Evolutionary conservation across 192 early-diverging fungal genomes (phyloP).

Genomic region (Rhizophagus sp.): DNA sequence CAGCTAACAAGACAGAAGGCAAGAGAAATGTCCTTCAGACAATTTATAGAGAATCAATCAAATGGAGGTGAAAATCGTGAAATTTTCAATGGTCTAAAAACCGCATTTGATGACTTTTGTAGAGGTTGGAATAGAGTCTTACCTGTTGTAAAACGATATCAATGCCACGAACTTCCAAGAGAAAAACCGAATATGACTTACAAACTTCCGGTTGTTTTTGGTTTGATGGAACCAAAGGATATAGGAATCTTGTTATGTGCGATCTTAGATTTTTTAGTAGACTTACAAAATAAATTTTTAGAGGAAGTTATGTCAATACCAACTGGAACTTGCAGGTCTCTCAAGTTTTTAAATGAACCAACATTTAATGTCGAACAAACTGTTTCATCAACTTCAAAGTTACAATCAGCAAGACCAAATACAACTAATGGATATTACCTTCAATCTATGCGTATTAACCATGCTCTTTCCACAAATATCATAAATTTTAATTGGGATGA

Average conservation of each 20-base stretch:
- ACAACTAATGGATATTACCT: not conserved
- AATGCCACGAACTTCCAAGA: slow-evolving; percentile 21
- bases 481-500: slow-evolving; percentile 7
- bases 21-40: not conserved
- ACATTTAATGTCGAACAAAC: not conserved
- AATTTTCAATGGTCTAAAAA: not conserved
- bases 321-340: slow-evolving; percentile 2
- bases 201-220: not conserved
- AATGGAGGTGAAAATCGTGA: not conserved
- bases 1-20: slow-evolving; percentile 17
- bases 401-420: not conserved
- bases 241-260: slow-evolving; percentile 16
- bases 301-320: not conserved
- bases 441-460: not conserved
- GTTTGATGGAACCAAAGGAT: slow-evolving; percentile 12
- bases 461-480: not conserved
- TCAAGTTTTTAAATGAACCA: not conserved
- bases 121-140: slow-evolving; percentile 26
- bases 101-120: slow-evolving; percentile 21
- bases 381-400: too few species aligned
- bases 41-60: not conserved
- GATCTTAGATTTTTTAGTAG: slow-evolving; percentile 14
- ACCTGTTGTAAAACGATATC: slow-evolving; percentile 5
- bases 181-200: not conserved
- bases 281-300: slow-evolving; percentile 28